Conservation (phyloP, 2,329 filamentous ascomycete species). For the Rhexocercosporidium sp. region DNA sequence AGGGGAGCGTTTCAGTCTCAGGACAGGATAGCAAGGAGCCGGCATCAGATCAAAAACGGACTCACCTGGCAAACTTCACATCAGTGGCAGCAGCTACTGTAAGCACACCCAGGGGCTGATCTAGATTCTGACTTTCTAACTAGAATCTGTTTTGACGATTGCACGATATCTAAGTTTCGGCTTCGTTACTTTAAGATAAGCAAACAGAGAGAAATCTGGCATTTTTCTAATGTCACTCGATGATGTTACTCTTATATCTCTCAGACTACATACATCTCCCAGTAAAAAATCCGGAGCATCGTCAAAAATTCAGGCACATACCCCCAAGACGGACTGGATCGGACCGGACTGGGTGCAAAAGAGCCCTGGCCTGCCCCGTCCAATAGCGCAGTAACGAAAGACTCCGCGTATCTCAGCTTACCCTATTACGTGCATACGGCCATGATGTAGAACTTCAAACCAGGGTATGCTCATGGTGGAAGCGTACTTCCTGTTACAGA, state of each 20-base stretch:
- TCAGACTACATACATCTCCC: not conserved
- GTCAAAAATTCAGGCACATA: not conserved
- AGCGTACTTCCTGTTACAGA: too few relatives aligned
- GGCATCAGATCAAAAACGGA: not conserved
- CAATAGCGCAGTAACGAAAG: conserved; percentile 6
- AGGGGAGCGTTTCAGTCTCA: conserved; percentile 17
- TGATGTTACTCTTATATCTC: too few relatives aligned
- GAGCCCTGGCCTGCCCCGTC: not conserved
- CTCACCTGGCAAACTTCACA: not conserved
- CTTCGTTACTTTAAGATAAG: too few relatives aligned
- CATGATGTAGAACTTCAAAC: too few relatives aligned
- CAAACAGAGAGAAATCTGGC: too few relatives aligned
- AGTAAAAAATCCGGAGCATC: not conserved
- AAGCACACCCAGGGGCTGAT: not conserved
- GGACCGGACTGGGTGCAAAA: too few relatives aligned
- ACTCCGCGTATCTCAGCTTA: too few relatives aligned
- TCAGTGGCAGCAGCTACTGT: not conserved
- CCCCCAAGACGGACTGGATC: not conserved
- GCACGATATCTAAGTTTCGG: too few relatives aligned
- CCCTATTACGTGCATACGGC: not conserved
- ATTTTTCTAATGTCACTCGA: not conserved
- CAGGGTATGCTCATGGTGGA: too few relatives aligned
- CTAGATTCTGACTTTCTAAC: not conserved
- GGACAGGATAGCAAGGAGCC: not conserved
- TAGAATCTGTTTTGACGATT: too few relatives aligned